Percentiles rank a stretch among this genome's conserved stretches.
Evolutionary conservation across 352 stramenopile species (phyloP).

Genomic region (Pythium biforme): DNA sequence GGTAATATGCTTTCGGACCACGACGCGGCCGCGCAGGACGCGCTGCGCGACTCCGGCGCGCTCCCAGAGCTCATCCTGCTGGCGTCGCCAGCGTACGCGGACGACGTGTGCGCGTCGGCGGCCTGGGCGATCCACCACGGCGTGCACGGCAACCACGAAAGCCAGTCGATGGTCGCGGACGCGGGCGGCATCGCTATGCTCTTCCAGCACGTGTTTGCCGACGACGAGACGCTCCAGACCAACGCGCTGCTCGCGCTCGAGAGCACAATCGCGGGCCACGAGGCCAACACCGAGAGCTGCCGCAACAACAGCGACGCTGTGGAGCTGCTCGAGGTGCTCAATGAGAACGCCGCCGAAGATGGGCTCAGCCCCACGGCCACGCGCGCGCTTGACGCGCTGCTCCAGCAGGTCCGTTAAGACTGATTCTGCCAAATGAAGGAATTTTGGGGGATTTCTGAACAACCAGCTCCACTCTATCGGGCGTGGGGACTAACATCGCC

Average conservation of each 20-base stretch:
- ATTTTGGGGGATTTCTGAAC: background rate
- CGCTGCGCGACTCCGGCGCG: conserved; percentile 52
- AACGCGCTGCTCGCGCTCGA: conserved; percentile 69
- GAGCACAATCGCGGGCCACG: conserved; percentile 47
- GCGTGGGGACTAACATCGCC: too few species aligned
- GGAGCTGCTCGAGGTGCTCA: conserved; percentile 40
- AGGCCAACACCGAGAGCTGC: conserved; percentile 49
- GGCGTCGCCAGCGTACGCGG: conserved; percentile 56
- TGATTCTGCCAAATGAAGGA: too few species aligned
- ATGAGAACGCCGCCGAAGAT: conserved; percentile 42
- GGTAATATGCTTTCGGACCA: conserved; percentile 63
- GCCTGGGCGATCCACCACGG: conserved; percentile 76
- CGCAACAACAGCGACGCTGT: conserved; percentile 35
- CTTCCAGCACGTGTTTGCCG: conserved; percentile 38
- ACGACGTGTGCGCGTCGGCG: conserved; percentile 67
- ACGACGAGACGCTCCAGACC: conserved; percentile 55
- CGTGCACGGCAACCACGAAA: conserved; percentile 61
- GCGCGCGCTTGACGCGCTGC: conserved; percentile 42
- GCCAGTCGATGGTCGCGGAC: conserved; percentile 54
- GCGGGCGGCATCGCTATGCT: conserved; percentile 61
- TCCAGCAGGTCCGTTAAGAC: conserved; percentile 41
- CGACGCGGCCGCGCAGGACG: conserved; percentile 58
- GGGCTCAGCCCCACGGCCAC: conserved; percentile 54
- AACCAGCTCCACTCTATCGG: background rate
- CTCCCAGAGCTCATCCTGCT: conserved; percentile 61